phyloP scores from a whole-genome alignment of 306 rosid genomes.

The Rosa multiflora region DNA sequence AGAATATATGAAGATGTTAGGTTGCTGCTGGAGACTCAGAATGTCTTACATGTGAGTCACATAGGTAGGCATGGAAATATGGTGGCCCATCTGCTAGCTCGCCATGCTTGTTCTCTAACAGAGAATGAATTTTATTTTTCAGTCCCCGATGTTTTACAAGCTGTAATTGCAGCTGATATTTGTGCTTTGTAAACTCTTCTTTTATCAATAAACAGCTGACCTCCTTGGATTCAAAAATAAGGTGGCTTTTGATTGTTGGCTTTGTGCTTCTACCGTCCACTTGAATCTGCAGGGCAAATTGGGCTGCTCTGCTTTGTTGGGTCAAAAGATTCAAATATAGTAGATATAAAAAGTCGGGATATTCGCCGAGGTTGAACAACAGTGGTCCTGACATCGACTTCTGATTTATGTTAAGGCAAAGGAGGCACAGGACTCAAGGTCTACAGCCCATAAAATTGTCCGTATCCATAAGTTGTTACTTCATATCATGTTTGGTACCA shows the following conservation, averaged over 20 bases:
- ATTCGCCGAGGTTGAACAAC: constrained; percentile 16
- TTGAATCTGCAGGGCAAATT: neutral
- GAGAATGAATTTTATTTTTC: too few species aligned
- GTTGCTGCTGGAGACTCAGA: too few species aligned
- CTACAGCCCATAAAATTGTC: constrained; percentile 18
- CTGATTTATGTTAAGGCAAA: constrained; percentile 7
- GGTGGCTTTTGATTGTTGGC: neutral
- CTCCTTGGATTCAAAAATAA: too few species aligned
- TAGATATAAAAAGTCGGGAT: constrained; percentile 25
- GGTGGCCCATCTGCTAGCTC: too few species aligned
- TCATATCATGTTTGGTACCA: constrained; percentile 11
- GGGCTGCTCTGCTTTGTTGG: constrained; percentile 11
- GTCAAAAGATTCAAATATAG: constrained; percentile 37
- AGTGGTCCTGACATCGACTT: constrained; percentile 26
- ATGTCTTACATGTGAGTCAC: too few species aligned
- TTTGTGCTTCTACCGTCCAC: neutral
- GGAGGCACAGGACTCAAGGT: constrained; percentile 6
- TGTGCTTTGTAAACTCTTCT: too few species aligned
- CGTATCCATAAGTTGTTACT: constrained; percentile 6
- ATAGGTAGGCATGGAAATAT: too few species aligned
- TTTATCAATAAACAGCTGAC: too few species aligned
- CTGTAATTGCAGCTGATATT: too few species aligned
- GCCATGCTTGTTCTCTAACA: too few species aligned
- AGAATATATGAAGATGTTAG: too few species aligned
- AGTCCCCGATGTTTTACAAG: too few species aligned